A percentile compares a stretch with the other conserved stretches of the same genome.
These are phyloP conservation scores for Mycena sp. DNA, from an alignment of 1,284 basidiomycete genomes.

Conservation along the genomic window DNA sequence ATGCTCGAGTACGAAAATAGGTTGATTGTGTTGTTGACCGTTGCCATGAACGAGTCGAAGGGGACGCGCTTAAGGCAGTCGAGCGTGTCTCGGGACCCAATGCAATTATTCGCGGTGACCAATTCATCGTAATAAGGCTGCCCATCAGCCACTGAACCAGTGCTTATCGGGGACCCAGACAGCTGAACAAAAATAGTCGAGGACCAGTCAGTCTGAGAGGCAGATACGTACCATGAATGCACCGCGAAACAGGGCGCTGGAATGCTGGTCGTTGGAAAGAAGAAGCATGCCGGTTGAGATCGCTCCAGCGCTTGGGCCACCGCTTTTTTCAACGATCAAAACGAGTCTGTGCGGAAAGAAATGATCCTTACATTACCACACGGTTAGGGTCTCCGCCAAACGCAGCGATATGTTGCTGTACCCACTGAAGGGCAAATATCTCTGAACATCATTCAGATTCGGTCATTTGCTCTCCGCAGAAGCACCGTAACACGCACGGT, in stretches of 20 bases:
- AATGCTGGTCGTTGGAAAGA: constrained; percentile 12
- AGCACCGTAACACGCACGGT: constrained; percentile 6
- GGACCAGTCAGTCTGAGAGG: neutral
- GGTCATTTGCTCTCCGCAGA: too few species aligned
- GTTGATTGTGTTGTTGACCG: constrained; percentile 11
- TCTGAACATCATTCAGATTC: neutral
- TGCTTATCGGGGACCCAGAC: constrained; percentile 4
- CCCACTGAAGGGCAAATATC: constrained; percentile 11
- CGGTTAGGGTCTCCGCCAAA: constrained; percentile 11
- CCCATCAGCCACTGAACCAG: constrained; percentile 1
- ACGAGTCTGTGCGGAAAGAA: neutral
- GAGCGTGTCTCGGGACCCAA: constrained; percentile 1
- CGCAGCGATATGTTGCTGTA: neutral
- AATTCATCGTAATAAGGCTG: constrained; percentile 17
- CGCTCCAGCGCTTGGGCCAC: constrained; percentile 11
- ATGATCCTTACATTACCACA: neutral
- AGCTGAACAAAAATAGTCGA: neutral
- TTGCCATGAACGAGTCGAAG: constrained; percentile 13
- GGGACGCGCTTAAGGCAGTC: constrained; percentile 18
- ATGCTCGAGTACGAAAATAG: constrained; percentile 10
- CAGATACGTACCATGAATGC: constrained; percentile 10
- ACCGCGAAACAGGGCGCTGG: constrained; percentile 7
- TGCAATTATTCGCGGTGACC: constrained; percentile 14
- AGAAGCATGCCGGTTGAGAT: constrained; percentile 4
- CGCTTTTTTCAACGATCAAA: neutral